These are phyloP conservation scores for Lichina pygmaea DNA, from an alignment of 495 filamentous ascomycete genomes.

Conservation along the genomic window DNA sequence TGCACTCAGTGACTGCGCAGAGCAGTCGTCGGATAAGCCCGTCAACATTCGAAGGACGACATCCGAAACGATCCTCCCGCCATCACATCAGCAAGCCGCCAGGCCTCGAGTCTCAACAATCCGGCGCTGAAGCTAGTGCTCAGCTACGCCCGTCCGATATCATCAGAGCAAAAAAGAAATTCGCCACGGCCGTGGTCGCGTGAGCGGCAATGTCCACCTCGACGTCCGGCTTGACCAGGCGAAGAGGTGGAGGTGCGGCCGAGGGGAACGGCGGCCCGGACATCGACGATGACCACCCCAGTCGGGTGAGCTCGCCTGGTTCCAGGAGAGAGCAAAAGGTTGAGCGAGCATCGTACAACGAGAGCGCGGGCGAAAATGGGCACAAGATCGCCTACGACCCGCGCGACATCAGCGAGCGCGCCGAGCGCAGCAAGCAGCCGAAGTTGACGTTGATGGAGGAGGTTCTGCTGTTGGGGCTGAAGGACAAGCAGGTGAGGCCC, in stretches of 20 bases:
- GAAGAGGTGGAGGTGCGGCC: constrained; percentile 31
- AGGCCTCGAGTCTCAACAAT: background rate
- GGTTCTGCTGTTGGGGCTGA: constrained; percentile 75
- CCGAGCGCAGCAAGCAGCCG: constrained; percentile 88
- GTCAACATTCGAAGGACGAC: no score
- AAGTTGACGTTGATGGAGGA: constrained; percentile 98
- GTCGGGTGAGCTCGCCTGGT: constrained; percentile 41
- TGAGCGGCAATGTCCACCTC: constrained; percentile 29
- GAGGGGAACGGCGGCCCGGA: constrained; percentile 17
- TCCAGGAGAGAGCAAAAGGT: constrained; percentile 23
- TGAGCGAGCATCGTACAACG: constrained; percentile 33
- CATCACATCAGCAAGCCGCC: background rate
- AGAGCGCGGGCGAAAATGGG: constrained; percentile 55
- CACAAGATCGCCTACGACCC: constrained; percentile 98
- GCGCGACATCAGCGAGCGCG: constrained; percentile 86
- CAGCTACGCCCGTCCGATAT: background rate
- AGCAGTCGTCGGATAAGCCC: no score
- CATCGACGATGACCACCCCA: constrained; percentile 20
- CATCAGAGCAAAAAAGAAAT: background rate
- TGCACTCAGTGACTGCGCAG: no score
- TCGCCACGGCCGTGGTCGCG: background rate
- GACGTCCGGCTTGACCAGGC: constrained; percentile 42
- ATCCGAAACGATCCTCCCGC: no score
- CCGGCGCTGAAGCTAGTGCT: background rate
- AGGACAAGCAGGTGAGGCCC: constrained; percentile 75